These are phyloP conservation scores for Mycena floridula DNA, from an alignment of 768 basidiomycete species.

Conservation along the genomic window DNA sequence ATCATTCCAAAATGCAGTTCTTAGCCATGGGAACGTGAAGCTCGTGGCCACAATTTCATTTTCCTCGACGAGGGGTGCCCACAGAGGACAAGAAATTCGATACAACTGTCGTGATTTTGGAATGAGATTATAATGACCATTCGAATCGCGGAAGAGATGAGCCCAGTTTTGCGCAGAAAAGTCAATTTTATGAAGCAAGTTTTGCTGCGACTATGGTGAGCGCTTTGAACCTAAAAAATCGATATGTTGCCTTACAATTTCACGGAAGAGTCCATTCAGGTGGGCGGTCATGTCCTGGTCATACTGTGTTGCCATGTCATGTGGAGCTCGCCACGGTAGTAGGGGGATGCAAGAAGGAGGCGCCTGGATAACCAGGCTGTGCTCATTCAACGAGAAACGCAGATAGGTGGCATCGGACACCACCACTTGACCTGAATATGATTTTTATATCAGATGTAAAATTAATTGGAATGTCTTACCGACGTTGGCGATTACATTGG, in stretches of 20 bases:
- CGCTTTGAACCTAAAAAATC: no score
- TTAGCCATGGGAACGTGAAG: conserved; percentile 11
- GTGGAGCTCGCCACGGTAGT: no score
- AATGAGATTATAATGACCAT: conserved; percentile 24
- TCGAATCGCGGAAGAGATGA: conserved; percentile 19
- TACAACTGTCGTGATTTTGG: conserved; percentile 17
- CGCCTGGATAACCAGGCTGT: conserved; percentile 12
- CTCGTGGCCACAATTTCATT: conserved; percentile 29
- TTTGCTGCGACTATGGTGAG: no score
- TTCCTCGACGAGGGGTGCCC: conserved; percentile 29
- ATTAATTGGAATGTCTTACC: conserved; percentile 6
- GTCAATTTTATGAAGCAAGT: conserved; percentile 20
- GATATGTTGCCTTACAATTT: no score
- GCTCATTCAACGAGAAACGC: conserved; percentile 7
- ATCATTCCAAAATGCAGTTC: conserved; percentile 30
- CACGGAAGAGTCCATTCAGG: no score
- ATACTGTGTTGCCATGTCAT: no score
- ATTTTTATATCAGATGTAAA: conserved; percentile 4
- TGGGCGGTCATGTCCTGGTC: no score
- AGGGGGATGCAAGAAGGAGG: conserved; percentile 1
- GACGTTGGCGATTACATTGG: conserved; percentile 11
- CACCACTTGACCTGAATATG: no score
- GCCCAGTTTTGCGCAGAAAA: conserved; percentile 31
- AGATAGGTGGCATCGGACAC: not conserved
- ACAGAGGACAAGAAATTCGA: conserved; percentile 24